Percentiles rank a stretch among this genome's conserved stretches.
phyloP scores from a whole-genome alignment of 73 alveolate genomes.

The Tetrahymena elliotti region DNA sequence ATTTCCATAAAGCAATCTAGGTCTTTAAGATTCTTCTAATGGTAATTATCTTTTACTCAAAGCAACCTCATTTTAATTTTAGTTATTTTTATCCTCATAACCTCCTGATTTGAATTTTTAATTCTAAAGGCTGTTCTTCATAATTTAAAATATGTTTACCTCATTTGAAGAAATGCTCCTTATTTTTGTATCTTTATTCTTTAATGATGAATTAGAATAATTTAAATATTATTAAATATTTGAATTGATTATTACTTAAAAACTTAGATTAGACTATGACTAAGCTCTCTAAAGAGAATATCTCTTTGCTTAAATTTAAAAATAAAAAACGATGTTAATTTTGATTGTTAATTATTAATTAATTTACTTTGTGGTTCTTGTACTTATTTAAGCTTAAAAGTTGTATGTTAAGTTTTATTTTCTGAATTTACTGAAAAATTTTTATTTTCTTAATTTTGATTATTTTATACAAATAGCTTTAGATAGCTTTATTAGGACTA shows the following conservation, averaged over 20 bases:
- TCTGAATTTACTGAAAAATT: background rate
- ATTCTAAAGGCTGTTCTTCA: background rate
- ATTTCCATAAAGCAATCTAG: background rate
- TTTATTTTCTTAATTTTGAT: background rate
- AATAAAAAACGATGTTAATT: too few species aligned
- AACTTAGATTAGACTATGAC: background rate
- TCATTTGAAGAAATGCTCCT: background rate
- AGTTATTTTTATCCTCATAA: background rate
- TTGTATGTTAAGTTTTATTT: too few species aligned
- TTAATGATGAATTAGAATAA: too few species aligned
- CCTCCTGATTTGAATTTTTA: background rate
- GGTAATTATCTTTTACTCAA: background rate
- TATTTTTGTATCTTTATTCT: background rate
- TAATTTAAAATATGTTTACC: background rate
- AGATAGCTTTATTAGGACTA: background rate
- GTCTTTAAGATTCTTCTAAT: background rate
- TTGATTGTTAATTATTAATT: too few species aligned
- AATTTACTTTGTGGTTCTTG: background rate
- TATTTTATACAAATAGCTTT: background rate
- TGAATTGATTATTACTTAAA: background rate
- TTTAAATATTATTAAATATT: too few species aligned
- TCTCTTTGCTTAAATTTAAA: background rate
- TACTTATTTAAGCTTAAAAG: background rate
- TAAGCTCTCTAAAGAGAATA: background rate
- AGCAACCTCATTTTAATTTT: background rate